Base-by-base conservation (phyloP, 139 green algal genomes). In the Chlorella ohadii region DNA sequence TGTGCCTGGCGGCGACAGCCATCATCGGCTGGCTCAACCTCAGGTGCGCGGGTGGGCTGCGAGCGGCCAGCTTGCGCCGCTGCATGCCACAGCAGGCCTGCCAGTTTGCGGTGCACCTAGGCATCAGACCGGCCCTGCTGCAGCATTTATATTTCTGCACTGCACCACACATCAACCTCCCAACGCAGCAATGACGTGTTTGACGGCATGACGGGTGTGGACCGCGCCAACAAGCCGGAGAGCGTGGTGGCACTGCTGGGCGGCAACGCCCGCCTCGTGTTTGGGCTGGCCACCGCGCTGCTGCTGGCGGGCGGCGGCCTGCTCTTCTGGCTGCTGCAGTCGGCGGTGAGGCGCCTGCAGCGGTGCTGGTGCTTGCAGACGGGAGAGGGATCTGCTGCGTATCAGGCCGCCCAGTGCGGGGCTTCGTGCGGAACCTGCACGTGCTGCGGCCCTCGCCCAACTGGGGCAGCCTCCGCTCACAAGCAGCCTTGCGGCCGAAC, bases 21-120 rank as follows among this genome's bases (percentile, higher is more conserved):
- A 91, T 98, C 83, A 98, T 99, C 67, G 95, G 90, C 27, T 99
- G 96, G 96, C 89, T 99, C n/a, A 99, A 99, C 78, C 88, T 98
- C 1, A 98, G 94, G 94, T 96, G 77, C 23, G 70, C 28, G 23
- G 66, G 34, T 27, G 28, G 28, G 34, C 11, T 22, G 25, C 12
- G 3, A 39, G 12, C 34, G 31, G 9, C n/a, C n/a, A n/a, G n/a
- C n/a, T n/a, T n/a, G n/a, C n/a, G n/a, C n/a, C n/a, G n/a, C n/a
- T n/a, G n/a, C n/a, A n/a, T n/a, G n/a, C n/a, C n/a, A n/a, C n/a
- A n/a, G n/a, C n/a, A n/a, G n/a, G n/a, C n/a, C n/a, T n/a, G n/a
- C n/a, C n/a, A n/a, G n/a, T n/a, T n/a, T n/a, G n/a, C n/a, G n/a
- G n/a, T n/a, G n/a, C n/a, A n/a, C n/a, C n/a, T n/a, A n/a, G n/a